Evolutionary conservation across 169 alveolate genomes (phyloP).

Genomic region (Plasmodium gallinaceum): DNA sequence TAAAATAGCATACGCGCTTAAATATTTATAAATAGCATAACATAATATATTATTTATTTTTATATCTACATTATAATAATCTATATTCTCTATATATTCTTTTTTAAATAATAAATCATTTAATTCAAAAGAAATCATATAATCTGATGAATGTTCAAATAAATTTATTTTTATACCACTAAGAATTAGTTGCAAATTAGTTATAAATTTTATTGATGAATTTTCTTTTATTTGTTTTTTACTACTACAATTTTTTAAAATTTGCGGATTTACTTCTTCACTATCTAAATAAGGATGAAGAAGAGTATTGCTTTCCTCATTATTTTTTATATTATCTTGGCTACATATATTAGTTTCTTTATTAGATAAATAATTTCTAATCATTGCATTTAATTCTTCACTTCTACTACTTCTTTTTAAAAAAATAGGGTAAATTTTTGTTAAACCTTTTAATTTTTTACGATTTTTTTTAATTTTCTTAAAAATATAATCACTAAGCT

Average conservation of each 20-base stretch:
- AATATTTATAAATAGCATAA: constrained; percentile 42
- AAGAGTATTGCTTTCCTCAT: not conserved
- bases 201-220: not conserved
- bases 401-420: constrained; percentile 19
- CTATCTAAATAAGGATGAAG: not conserved
- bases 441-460: constrained; percentile 44
- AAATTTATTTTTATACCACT: constrained; percentile 32
- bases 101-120: constrained; percentile 23
- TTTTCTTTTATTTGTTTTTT: not conserved
- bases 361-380: constrained; percentile 25
- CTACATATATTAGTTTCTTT: not conserved
- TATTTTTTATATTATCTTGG: not conserved
- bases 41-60: constrained; percentile 23
- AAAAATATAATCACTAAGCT: constrained; percentile 56
- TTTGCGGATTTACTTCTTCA: not conserved
- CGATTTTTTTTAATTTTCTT: constrained; percentile 43
- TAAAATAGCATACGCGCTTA: constrained; percentile 38
- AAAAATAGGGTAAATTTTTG: constrained; percentile 32
- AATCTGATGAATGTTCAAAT: constrained; percentile 28
- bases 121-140: constrained; percentile 35
- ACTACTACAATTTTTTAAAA: not conserved
- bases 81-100: constrained; percentile 40
- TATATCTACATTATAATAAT: constrained; percentile 44
- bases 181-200: constrained; percentile 18
- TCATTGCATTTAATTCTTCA: constrained; percentile 37